Evolutionary conservation across 2,329 filamentous ascomycete species (phyloP).

Genomic region (Taxawa tesnikishii): DNA sequence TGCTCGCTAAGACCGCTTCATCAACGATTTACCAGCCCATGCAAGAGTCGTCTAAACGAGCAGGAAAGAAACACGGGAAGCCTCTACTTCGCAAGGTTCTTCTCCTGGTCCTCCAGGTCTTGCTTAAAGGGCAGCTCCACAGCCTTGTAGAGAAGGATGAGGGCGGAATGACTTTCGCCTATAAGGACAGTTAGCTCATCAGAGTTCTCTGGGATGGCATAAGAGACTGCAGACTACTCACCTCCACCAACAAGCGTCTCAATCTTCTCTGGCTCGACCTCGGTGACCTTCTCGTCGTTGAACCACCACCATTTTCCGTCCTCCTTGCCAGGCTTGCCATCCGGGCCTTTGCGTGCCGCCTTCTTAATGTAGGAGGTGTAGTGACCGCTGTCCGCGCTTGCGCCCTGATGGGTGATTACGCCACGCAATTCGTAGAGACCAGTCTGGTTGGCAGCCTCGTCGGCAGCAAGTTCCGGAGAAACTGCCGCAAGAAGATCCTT

Average conservation of each 20-base stretch:
- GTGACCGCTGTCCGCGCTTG: constrained; percentile 92
- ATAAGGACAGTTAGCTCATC: no score
- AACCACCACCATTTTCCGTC: constrained; percentile 99
- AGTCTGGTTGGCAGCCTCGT: constrained; percentile 81
- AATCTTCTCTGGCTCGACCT: constrained; percentile 86
- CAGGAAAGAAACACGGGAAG: no score
- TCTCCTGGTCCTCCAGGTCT: constrained; percentile 22
- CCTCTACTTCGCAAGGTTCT: constrained; percentile 9
- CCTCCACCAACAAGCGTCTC: constrained; percentile 81
- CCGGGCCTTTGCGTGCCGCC: constrained; percentile 56
- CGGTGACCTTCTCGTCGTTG: constrained; percentile 93
- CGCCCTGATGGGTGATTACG: constrained; percentile 91
- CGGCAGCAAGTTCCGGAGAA: constrained; percentile 58
- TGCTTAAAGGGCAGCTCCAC: constrained; percentile 54
- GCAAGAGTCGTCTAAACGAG: no score
- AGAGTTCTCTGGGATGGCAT: no score
- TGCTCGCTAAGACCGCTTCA: no score
- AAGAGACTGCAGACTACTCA: no score
- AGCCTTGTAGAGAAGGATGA: constrained; percentile 68
- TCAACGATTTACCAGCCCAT: no score
- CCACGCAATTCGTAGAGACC: constrained; percentile 90
- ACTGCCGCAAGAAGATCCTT: constrained; percentile 77
- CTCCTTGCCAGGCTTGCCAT: constrained; percentile 66
- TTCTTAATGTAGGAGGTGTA: constrained; percentile 99
- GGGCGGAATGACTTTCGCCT: constrained; percentile 66